phyloP scores from a whole-genome alignment of 1,284 basidiomycete genomes.

The Sanghuangporus weigelae region DNA sequence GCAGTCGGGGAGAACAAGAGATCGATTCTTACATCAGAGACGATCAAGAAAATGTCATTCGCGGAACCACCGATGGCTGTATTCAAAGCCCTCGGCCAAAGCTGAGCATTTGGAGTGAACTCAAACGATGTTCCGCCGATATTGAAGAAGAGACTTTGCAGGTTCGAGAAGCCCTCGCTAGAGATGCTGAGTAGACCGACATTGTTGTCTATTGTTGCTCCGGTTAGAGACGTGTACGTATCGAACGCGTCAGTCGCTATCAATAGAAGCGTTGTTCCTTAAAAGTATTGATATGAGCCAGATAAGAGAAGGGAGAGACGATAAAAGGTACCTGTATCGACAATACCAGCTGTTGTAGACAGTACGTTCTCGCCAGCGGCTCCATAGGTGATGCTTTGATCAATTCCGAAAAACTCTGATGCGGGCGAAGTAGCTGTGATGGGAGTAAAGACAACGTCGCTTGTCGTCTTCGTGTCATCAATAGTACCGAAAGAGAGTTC shows the following conservation, averaged over 20 bases:
- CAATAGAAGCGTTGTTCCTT: constrained; percentile 20
- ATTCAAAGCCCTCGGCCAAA: constrained; percentile 20
- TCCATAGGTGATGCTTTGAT: constrained; percentile 28
- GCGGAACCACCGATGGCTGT: constrained; percentile 18
- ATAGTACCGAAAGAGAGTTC: constrained; percentile 23
- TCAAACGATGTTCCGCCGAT: constrained; percentile 17
- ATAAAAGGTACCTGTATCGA: constrained; percentile 20
- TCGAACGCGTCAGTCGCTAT: constrained; percentile 20
- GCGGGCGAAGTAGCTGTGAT: constrained; percentile 24
- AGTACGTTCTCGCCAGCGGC: constrained; percentile 15
- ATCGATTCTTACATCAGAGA: constrained; percentile 11
- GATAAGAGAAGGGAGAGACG: neutral
- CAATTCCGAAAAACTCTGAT: constrained; percentile 31
- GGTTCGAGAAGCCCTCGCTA: constrained; percentile 9
- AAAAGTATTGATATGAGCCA: neutral
- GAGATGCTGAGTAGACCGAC: constrained; percentile 19
- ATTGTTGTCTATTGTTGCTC: constrained; percentile 15
- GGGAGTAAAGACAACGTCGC: constrained; percentile 10
- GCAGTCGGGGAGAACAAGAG: neutral
- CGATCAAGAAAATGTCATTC: constrained; percentile 19
- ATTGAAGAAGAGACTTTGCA: constrained; percentile 20
- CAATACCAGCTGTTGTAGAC: constrained; percentile 22
- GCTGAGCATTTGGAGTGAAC: constrained; percentile 20
- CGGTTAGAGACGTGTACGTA: constrained; percentile 16
- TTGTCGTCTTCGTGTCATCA: constrained; percentile 21